Conservation (phyloP, 148 eudicot genomes). For the Vaccinium corymbosum region DNA sequence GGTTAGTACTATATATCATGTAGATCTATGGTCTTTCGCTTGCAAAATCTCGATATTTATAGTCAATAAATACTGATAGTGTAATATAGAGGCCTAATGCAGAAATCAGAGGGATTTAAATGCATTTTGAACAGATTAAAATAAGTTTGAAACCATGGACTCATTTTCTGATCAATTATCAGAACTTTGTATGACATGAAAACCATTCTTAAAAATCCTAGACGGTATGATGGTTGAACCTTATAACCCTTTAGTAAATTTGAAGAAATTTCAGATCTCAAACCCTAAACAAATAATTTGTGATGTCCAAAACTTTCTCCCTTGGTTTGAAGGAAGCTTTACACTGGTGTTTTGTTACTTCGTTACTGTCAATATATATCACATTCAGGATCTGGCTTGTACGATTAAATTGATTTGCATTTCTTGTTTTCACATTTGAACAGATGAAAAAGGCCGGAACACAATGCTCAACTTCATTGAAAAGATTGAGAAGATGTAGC, state of each 20-base stretch:
- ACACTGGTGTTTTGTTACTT: not conserved
- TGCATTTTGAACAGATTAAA: not conserved
- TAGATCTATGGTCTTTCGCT: not conserved
- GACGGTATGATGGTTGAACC: not conserved
- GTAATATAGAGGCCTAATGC: not conserved
- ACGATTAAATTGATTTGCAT: not conserved
- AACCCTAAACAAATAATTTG: not conserved
- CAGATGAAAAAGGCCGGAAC: slow-evolving; percentile 21
- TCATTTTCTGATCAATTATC: not conserved
- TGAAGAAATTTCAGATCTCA: not conserved
- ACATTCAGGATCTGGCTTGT: not conserved
- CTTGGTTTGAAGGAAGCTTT: not conserved
- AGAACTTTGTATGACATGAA: not conserved
- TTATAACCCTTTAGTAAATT: too few species aligned
- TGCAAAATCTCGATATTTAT: not conserved
- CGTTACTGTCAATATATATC: not conserved
- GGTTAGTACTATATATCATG: slow-evolving; percentile 14
- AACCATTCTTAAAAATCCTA: not conserved
- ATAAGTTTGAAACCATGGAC: not conserved
- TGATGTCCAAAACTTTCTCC: not conserved
- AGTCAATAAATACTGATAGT: too few species aligned
- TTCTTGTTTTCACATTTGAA: not conserved
- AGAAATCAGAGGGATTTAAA: too few species aligned
- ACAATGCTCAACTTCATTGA: slow-evolving; percentile 19
- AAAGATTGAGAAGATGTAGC: slow-evolving; percentile 8